These are phyloP conservation scores for Vanderwaltozyma polyspora DNA, from an alignment of 805 yeast species.

Conservation along the genomic window DNA sequence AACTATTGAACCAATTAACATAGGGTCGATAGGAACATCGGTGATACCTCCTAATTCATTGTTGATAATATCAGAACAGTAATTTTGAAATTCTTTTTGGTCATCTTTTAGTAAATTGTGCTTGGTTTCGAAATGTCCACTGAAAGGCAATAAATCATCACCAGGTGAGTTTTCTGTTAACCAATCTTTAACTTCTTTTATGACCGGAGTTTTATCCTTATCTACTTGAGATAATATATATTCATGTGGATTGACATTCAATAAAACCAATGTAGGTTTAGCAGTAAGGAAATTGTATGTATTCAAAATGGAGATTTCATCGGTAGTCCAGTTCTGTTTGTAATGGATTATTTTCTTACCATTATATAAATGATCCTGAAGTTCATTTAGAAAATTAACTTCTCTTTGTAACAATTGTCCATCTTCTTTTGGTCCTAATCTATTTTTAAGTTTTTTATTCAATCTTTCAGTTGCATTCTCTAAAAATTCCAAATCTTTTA, in stretches of 20 bases:
- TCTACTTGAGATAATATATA: slow-evolving; percentile 29
- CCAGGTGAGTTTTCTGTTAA: slow-evolving; percentile 47
- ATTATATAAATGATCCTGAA: slow-evolving; percentile 42
- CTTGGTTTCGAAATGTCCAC: slow-evolving; percentile 40
- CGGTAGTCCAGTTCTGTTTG: slow-evolving; percentile 48
- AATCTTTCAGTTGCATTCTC: slow-evolving; percentile 44
- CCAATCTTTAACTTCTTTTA: slow-evolving; percentile 50
- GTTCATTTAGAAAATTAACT: slow-evolving; percentile 30
- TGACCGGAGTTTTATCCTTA: slow-evolving; percentile 38
- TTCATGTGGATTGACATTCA: slow-evolving; percentile 66
- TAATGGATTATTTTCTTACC: slow-evolving; percentile 45
- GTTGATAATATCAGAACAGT: slow-evolving; percentile 10
- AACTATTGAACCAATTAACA: slow-evolving; percentile 36
- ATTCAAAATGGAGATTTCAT: slow-evolving; percentile 59
- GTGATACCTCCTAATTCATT: slow-evolving; percentile 30
- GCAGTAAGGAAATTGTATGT: slow-evolving; percentile 69
- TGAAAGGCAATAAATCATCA: slow-evolving; percentile 58
- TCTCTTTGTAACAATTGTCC: slow-evolving; percentile 28
- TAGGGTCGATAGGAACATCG: slow-evolving; percentile 13
- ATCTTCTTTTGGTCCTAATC: slow-evolving; percentile 7
- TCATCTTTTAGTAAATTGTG: slow-evolving; percentile 24
- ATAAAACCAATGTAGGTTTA: slow-evolving; percentile 71
- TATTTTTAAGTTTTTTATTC: slow-evolving; percentile 34
- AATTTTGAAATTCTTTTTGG: slow-evolving; percentile 2
- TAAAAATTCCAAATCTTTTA: slow-evolving; percentile 66